Conservation (phyloP, 331 rosid genomes). For the Malus hybrid region DNA sequence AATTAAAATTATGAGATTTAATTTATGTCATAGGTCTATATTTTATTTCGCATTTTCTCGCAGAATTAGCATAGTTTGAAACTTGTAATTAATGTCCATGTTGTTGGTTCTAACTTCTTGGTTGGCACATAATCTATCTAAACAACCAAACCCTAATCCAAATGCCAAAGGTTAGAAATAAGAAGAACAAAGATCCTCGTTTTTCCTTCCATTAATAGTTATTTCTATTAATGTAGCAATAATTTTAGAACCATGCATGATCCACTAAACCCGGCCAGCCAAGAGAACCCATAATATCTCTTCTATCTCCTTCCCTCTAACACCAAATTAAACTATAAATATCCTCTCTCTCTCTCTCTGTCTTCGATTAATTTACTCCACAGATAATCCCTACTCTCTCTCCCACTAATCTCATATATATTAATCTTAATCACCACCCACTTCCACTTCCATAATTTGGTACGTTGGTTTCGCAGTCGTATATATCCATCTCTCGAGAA, state of each 20-base stretch:
- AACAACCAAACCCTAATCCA: too few species aligned
- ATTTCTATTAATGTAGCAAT: neutral
- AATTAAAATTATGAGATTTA: too few species aligned
- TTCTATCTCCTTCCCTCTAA: neutral
- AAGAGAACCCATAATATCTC: neutral
- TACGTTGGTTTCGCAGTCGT: neutral
- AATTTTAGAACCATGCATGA: neutral
- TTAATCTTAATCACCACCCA: neutral
- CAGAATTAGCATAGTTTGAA: too few species aligned
- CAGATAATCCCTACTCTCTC: neutral
- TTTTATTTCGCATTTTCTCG: too few species aligned
- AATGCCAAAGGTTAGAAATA: too few species aligned
- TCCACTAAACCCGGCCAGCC: neutral
- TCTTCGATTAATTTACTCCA: neutral
- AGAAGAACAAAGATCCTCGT: too few species aligned
- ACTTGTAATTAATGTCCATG: too few species aligned
- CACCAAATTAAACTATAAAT: neutral
- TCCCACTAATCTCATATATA: neutral
- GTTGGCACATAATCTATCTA: too few species aligned
- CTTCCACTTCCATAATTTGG: neutral
- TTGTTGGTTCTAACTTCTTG: too few species aligned
- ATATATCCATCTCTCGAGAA: neutral
- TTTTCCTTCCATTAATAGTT: neutral
- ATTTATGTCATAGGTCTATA: too few species aligned
- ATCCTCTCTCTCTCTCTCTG: neutral